Evolutionary conservation across 495 filamentous ascomycete genomes (phyloP), one percentile per base, ranked within the genome.

Genomic region (Penicillium maclennaniae): DNA sequence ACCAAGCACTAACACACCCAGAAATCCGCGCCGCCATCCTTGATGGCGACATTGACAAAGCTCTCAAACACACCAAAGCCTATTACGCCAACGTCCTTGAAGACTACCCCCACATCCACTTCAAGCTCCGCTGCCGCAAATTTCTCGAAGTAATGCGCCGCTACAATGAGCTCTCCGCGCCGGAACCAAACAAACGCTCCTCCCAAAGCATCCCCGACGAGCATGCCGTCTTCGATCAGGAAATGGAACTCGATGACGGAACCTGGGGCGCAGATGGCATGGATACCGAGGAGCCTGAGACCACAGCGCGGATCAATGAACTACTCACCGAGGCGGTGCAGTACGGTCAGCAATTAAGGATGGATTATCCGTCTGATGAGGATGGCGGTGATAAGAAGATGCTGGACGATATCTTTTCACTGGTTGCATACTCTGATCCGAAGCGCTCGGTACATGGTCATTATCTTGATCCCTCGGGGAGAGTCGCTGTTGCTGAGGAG

Each of bases 81-180:
- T 91, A 83, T 59, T 97, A 96, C 64, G 86, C 89, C 9, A 73
- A 77, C 20, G 93, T 97, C 7, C 78, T 99, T 10, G 78, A 83
- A 38, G 82, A 89, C n/a, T 89, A 95, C 57, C 83, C 89, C 27
- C 85, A 91, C 38, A 91, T 97, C 25, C 87, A 91, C 67, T 99
- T 97, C 71, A 86, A 89, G 49, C 76, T 99, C 43, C 83, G 86
- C 51, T 96, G 93, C 63, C 82, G 90, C 56, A 96, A 92, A 69
- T 95, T 97, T 62, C 83, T 97, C 44, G 93, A 98, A 70, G 95
- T 98, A 89, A 92, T 96, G 57, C 85, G 91, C 21, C 83, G 79
- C 51, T 86, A 82, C 52, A 86, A 83, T 14, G 90, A 96, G 55
- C 71, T 87, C 9, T 80, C 54, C n/a, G 25, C 40, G 2, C 17